Evolutionary conservation across 345 rosid species (phyloP), one percentile per base, ranked within the genome.

Genomic region (Cochlearia excelsa): DNA sequence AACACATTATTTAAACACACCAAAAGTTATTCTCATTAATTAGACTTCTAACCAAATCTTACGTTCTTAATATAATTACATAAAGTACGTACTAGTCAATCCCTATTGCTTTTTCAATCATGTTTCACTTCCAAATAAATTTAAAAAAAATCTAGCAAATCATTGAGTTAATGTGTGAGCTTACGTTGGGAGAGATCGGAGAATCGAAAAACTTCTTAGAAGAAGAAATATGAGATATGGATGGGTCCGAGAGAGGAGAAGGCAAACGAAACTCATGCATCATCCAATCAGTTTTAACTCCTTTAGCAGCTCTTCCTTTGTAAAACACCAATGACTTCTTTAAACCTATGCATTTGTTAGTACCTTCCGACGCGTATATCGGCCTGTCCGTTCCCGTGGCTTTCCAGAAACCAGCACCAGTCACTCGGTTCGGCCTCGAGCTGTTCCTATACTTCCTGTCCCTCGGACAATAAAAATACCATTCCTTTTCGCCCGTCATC

Each of bases 211-310:
- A 79, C 42, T 77, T 73, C 68, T 79, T 81, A 8, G 80, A 41
- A 6, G 77, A 63, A 4, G 58, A 64, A 5, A 16, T 0, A 16
- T 16, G 23, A 16, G 23, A 16, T 16, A 16, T 16, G 23, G 79
- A 54, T 11, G 75, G 67, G 44, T 81, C 84, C 3, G 79, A 42
- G 50, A 83, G 85, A 59, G 87, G 23, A 16, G 23, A 79, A 64
- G 97, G 95, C 46, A 90, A 72, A 30, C 97, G 83, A 63, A 90
- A 90, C 86, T 90, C 97, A 62, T 90, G 95, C 97, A 90, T 90
- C 97, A 90, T 90, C 97, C 97, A 90, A 58, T 90, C 97, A 27
- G 95, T 90, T 77, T 90, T 90, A 64, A 77, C 76, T 46, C 97
- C 97, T 75, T 80, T 90, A 4, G 95, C 86, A 5, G 97, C 97